Evolutionary conservation across 768 basidiomycete genomes (phyloP).

Genomic region (Pulveroboletus sp.): DNA sequence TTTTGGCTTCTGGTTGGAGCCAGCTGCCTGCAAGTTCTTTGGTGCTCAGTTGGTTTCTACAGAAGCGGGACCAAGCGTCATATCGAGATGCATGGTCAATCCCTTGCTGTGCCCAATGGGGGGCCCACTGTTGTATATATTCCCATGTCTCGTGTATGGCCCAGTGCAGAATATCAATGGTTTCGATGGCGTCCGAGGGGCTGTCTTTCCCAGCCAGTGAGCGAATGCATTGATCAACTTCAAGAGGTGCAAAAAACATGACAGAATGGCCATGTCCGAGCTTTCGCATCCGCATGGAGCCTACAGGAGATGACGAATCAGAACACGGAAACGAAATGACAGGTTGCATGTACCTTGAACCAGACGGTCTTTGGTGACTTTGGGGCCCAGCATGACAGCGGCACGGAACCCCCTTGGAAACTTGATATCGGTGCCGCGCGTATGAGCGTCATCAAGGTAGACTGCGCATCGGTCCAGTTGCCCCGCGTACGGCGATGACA

Average conservation of each 20-base stretch:
- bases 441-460: constrained; percentile 17
- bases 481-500: constrained; percentile 26
- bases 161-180: constrained; percentile 43
- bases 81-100: constrained; percentile 30
- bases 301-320: no score
- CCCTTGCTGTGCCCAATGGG: constrained; percentile 46
- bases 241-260: constrained; percentile 47
- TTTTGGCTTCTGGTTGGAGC: constrained; percentile 39
- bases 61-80: constrained; percentile 13
- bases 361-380: constrained; percentile 15
- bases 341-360: constrained; percentile 6
- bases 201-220: constrained; percentile 12
- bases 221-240: constrained; percentile 40
- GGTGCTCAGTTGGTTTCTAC: constrained; percentile 5
- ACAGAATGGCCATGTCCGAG: constrained; percentile 47
- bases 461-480: constrained; percentile 6
- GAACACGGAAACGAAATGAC: neutral
- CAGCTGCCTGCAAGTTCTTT: constrained; percentile 24
- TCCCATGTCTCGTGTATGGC: constrained; percentile 42
- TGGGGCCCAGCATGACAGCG: constrained; percentile 14
- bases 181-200: constrained; percentile 1
- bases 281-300: constrained; percentile 55
- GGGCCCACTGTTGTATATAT: constrained; percentile 34
- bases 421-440: constrained; percentile 16
- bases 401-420: constrained; percentile 13